Base-by-base conservation (phyloP, 306 rosid species). In the Sindora glabra region DNA sequence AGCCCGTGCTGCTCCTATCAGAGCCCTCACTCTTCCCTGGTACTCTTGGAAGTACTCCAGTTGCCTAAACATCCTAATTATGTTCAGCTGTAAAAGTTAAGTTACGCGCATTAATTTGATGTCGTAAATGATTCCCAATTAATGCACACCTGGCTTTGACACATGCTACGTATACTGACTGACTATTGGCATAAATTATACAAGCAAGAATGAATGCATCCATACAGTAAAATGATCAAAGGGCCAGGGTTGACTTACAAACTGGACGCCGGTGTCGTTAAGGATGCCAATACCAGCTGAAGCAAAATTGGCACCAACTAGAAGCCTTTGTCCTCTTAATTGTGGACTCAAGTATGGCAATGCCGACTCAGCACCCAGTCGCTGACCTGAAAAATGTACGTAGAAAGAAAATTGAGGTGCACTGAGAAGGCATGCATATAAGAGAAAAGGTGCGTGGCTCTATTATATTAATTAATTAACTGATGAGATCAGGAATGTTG, bases 241-340 rank as follows among this genome's bases (percentile, higher is more conserved):
- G 34, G 15, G 6, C 37, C 37, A 27, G 25, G 15, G 5, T 10
- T 5, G 8, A 76, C 95, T 67, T 67, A 83, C 95, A 79, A 87
- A 87, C 48, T 87, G 95, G 68, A 62, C 2, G 10, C 95, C 95
- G 16, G 95, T 84, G 78, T 84, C 95, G 48, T 87, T 87, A 19
- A 84, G 92, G 27, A 87, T 84, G 59, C 95, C 95, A 11, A 87
- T 79, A 50, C 95, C 91, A 18, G 86, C 91, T 0, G 91, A 84
- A 54, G 95, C 95, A 60, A 87, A 87, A 68, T 87, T 87, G 46
- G 95, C 95, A 19, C 95, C 92, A 15, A 37, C 39, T 7, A 84
- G 79, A 39, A 87, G 81, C 68, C 62, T 74, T 5, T 76, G 69
- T 33, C 92, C 89, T 21, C 71, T 75, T 59, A 84, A 55, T n/a